phyloP scores from a whole-genome alignment of 177 flowering plant genomes.

The Telopea speciosissima region DNA sequence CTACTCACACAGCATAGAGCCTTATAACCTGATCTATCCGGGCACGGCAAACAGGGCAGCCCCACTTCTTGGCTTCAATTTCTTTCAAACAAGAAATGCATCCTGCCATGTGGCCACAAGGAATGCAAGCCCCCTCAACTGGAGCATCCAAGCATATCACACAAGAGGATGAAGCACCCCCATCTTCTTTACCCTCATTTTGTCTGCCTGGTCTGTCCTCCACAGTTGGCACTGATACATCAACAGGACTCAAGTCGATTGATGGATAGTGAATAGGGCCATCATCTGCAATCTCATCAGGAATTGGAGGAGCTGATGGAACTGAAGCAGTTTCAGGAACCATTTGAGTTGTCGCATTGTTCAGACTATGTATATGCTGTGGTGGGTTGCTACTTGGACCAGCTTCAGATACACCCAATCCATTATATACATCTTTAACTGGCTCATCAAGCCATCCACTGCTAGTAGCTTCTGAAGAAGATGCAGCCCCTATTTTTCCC shows the following conservation, averaged over 20 bases:
- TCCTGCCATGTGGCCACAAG: slow-evolving; percentile 97
- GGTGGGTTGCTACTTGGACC: slow-evolving; percentile 28
- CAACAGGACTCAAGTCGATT: slow-evolving; percentile 53
- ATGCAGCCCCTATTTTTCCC: slow-evolving; percentile 13
- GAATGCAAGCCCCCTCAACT: slow-evolving; percentile 86
- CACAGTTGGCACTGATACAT: slow-evolving; percentile 29
- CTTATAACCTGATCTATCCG: slow-evolving; percentile 66
- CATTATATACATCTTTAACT: slow-evolving; percentile 10
- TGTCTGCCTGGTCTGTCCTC: slow-evolving; percentile 13
- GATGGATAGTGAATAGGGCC: slow-evolving; percentile 75
- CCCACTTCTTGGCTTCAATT: slow-evolving; percentile 73
- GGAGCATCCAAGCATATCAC: slow-evolving; percentile 91
- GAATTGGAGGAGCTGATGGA: slow-evolving; percentile 71
- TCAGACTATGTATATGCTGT: slow-evolving; percentile 2
- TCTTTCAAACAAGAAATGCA: slow-evolving; percentile 91
- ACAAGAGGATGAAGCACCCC: slow-evolving; percentile 40
- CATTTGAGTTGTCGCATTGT: slow-evolving; percentile 8
- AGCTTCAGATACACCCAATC: slow-evolving; percentile 27
- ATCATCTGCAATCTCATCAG: slow-evolving; percentile 32
- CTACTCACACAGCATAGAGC: slow-evolving; percentile 60
- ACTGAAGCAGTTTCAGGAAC: slow-evolving; percentile 11
- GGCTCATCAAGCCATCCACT: slow-evolving; percentile 23
- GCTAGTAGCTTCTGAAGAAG: slow-evolving; percentile 23
- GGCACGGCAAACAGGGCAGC: slow-evolving; percentile 93
- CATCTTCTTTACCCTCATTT: slow-evolving; percentile 29